Evolutionary conservation across 306 rosid genomes (phyloP), one percentile per base, ranked within the genome.

Genomic region (Biancaea sappan): DNA sequence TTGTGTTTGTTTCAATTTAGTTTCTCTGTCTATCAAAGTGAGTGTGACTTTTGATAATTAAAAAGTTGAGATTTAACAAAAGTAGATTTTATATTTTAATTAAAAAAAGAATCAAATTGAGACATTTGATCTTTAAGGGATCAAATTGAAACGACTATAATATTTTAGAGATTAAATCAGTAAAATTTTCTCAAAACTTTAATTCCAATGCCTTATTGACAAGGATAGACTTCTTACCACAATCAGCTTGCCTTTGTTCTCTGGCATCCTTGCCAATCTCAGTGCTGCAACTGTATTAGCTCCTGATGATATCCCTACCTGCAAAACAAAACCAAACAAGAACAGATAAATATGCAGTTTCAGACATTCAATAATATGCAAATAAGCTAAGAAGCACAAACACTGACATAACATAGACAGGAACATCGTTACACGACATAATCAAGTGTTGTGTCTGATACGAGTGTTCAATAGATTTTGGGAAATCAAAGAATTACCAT

Each of bases 251-350:
- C 99, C 99, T 85, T 87, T 88, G 85, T 94, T 94, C 72, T 94
- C 96, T 4, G 99, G 99, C 78, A 82, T 69, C 54, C 75, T 82
- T 22, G 99, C 99, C 56, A 94, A 88, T 77, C 66, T 84, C 54
- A 94, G 83, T 25, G 97, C 98, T 7, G 98, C 99, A 56, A 94
- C 84, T 6, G 97, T 94, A 71, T 94, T 94, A 66, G 99, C 97
- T 75, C 97, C 96, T 1, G 98, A 94, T 44, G 97, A 94, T 81
- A 92, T 94, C 25, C 99, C 97, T 5, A 94, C 97, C 99, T 94
- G 80, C n/a, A 81, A 75, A 84, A 38, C 32, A 48, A 19, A 21
- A 1, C 61, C 24, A 34, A 18, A 15, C 37, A 77, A 61, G 32
- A 9, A 41, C 74, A 77, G 21, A 48, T 3, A 51, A 47, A 58